A percentile compares a stretch with the other conserved stretches of the same genome.
Conservation (phyloP, 345 rosid genomes). For the Cardamine occulta region DNA sequence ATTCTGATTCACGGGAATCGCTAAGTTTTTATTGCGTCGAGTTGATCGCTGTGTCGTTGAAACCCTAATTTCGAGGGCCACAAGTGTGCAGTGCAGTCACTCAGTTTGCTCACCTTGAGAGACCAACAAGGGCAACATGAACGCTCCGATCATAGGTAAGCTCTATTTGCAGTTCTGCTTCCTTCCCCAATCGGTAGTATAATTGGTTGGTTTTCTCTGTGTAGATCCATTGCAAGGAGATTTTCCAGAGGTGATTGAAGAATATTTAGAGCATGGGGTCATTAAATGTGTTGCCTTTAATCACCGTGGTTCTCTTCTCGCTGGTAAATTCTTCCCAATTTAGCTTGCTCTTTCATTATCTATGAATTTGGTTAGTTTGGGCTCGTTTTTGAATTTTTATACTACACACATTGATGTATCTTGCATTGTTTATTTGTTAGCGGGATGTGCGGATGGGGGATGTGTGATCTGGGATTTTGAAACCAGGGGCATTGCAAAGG, state of each 20-base stretch:
- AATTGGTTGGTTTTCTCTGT: not conserved
- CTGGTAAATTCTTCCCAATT: slow-evolving; percentile 53
- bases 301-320: slow-evolving; percentile 97
- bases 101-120: not conserved
- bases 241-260: slow-evolving; percentile 98
- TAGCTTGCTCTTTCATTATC: not conserved
- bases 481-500: slow-evolving; percentile 92
- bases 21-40: not conserved
- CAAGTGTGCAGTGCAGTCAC: slow-evolving; percentile 1
- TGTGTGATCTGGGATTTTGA: slow-evolving; percentile 98
- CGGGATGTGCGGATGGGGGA: slow-evolving; percentile 96
- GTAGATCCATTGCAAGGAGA: slow-evolving; percentile 98
- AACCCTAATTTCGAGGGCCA: slow-evolving; percentile 32
- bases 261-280: slow-evolving; percentile 90
- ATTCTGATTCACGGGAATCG: not conserved
- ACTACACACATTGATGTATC: slow-evolving; percentile 4
- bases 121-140: slow-evolving; percentile 25
- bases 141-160: slow-evolving; percentile 44
- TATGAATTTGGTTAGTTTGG: not conserved
- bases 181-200: not conserved
- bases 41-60: not conserved
- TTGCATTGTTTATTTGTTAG: slow-evolving; percentile 47
- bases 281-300: slow-evolving; percentile 96
- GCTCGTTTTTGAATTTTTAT: not conserved
- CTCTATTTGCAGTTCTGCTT: not conserved